Conservation (phyloP, 306 rosid genomes). For the Castanopsis chinensis region DNA sequence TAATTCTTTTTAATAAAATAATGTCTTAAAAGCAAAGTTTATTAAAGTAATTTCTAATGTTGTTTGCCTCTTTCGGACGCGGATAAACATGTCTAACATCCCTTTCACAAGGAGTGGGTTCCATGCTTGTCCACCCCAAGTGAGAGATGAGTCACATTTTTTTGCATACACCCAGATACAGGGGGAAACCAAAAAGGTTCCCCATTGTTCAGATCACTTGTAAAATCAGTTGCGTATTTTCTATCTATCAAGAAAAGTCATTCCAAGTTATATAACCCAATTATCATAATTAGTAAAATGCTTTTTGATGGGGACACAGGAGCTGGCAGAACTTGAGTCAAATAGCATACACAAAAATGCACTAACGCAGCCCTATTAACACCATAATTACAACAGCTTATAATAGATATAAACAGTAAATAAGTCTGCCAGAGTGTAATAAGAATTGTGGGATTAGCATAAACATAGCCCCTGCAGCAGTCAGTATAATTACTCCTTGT, state of each 20-base stretch:
- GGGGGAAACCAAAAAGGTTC: not conserved
- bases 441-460: not conserved
- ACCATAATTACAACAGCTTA: constrained; percentile 18
- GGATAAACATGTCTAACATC: too few relatives aligned
- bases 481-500: constrained; percentile 57
- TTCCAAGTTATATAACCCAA: not conserved
- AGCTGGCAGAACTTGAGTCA: not conserved
- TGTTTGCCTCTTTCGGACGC: too few relatives aligned
- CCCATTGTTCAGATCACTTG: not conserved
- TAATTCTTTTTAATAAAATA: too few relatives aligned
- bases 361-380: constrained; percentile 10
- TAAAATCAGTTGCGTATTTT: not conserved
- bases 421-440: not conserved
- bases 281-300: not conserved
- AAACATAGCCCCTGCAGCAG: not conserved
- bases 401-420: not conserved
- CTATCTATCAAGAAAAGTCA: not conserved
- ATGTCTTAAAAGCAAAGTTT: too few relatives aligned
- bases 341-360: constrained; percentile 18
- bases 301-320: not conserved
- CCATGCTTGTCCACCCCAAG: too few relatives aligned
- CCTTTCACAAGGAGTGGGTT: too few relatives aligned
- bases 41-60: too few relatives aligned
- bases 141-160: too few relatives aligned
- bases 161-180: too few relatives aligned